phyloP scores from a whole-genome alignment of 148 eudicot genomes.

The Vaccinium corymbosum region DNA sequence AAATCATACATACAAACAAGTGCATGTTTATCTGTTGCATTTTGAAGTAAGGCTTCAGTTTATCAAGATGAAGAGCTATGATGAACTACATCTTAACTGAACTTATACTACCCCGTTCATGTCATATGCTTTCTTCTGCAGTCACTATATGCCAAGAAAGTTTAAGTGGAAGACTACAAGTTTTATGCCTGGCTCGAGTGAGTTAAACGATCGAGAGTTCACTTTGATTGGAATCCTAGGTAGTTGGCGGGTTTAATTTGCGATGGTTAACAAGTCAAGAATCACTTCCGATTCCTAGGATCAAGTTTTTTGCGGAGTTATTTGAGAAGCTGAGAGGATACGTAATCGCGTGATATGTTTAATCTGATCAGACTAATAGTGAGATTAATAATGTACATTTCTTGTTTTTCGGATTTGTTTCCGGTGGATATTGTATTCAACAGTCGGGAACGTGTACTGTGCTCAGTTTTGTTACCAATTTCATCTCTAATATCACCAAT shows the following conservation, averaged over 20 bases:
- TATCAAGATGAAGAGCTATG: background rate
- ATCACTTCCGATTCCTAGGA: conserved; percentile 5
- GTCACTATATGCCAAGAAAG: conserved; percentile 35
- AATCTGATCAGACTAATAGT: background rate
- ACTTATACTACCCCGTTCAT: background rate
- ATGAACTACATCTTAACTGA: background rate
- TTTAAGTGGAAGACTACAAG: conserved; percentile 36
- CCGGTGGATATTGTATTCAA: background rate
- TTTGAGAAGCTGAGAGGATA: background rate
- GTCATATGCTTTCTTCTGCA: conserved; percentile 20
- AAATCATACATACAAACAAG: too few species aligned
- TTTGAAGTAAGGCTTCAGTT: too few species aligned
- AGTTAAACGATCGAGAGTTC: conserved; percentile 24
- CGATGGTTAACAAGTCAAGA: conserved; percentile 12
- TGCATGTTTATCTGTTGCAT: too few species aligned
- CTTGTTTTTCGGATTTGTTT: background rate
- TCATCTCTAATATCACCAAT: too few species aligned
- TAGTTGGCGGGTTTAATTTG: conserved; percentile 37
- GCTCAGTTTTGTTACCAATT: too few species aligned
- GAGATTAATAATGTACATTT: background rate
- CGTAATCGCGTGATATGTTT: background rate
- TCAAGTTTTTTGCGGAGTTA: background rate
- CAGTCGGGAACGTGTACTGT: too few species aligned
- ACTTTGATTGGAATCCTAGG: conserved; percentile 37
- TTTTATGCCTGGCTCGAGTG: conserved; percentile 33